Evolutionary conservation across 305 asterid species (phyloP), one percentile per base, ranked within the genome.

Genomic region (Fraxinus ornus): DNA sequence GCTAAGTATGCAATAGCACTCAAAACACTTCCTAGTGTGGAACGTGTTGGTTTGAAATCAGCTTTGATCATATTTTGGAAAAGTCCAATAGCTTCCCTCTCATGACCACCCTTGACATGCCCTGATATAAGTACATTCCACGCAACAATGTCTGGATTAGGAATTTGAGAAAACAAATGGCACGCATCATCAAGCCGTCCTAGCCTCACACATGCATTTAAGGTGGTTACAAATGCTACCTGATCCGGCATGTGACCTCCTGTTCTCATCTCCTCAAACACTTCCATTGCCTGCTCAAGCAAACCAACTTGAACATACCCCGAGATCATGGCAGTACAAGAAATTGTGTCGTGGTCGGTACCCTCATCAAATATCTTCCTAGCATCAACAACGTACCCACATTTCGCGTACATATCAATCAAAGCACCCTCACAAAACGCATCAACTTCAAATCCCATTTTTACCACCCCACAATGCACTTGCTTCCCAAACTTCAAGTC

Each of bases 71-170:
- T 92, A 72, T 85, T 85, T 84, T 82, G 88, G 88, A 93, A 93
- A 79, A 89, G 17, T 4, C 79, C 55, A 64, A 93, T 84, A 75
- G 96, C 94, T 80, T 88, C 92, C 79, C 62, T 88, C 86, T 90
- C 97, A 22, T 84, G 71, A 66, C 97, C 95, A 70, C 88, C 81
- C 87, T 93, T 93, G 39, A 84, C 90, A 86, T 92, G 92, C 62
- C 97, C 99, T 2, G 99, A 93, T 83, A 95, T 95, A 92, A 95
- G 91, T 62, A 92, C 88, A 87, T 95, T 95, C 97, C 97, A 93
- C 2, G 95, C 98, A 75, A 95, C 90, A 74, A 87, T 92, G 83
- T 88, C 89, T 24, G 93, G 97, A 80, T 82, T 72, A 77, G 87
- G 86, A 88, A 94, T 92, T 84, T 83, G 89, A 9, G 87, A 68